A percentile compares a stretch with the other conserved stretches of the same genome.
Evolutionary conservation across 73 alveolate genomes (phyloP).

Genomic region (Effrenium voratum): DNA sequence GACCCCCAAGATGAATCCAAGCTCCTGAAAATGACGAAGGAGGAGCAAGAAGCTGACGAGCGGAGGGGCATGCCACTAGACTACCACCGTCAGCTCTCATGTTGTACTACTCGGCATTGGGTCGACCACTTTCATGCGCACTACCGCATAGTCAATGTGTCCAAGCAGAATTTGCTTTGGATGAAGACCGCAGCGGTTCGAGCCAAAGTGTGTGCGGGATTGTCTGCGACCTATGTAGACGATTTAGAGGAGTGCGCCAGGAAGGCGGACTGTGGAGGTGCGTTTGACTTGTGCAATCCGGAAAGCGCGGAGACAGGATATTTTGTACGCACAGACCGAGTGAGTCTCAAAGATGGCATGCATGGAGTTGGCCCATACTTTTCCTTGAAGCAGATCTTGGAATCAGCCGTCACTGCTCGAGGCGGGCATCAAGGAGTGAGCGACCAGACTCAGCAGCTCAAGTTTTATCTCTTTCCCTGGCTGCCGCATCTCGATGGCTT

Average conservation of each 20-base stretch:
- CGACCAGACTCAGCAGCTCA: background rate
- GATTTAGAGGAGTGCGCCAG: too few relatives aligned
- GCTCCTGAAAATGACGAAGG: too few relatives aligned
- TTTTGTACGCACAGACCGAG: slow-evolving; percentile 11
- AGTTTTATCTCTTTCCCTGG: background rate
- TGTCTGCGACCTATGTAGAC: too few relatives aligned
- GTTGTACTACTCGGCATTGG: background rate
- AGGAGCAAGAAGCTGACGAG: too few relatives aligned
- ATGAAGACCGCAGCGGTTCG: too few relatives aligned
- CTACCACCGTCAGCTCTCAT: too few relatives aligned
- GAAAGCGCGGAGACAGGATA: background rate
- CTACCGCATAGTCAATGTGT: slow-evolving; percentile 2
- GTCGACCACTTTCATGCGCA: background rate
- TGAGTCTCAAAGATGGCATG: background rate
- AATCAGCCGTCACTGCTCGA: background rate
- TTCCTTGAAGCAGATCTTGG: background rate
- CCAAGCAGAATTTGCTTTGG: too few relatives aligned
- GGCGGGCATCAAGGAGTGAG: slow-evolving; percentile 15
- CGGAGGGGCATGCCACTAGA: too few relatives aligned
- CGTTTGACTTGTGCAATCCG: background rate
- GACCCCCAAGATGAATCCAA: too few relatives aligned
- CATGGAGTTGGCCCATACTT: background rate
- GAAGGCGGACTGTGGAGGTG: too few relatives aligned
- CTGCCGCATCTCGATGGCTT: background rate
- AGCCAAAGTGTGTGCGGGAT: too few relatives aligned